These are phyloP conservation scores for Mrakia frigida DNA, from an alignment of 768 basidiomycete species.

Conservation along the genomic window DNA sequence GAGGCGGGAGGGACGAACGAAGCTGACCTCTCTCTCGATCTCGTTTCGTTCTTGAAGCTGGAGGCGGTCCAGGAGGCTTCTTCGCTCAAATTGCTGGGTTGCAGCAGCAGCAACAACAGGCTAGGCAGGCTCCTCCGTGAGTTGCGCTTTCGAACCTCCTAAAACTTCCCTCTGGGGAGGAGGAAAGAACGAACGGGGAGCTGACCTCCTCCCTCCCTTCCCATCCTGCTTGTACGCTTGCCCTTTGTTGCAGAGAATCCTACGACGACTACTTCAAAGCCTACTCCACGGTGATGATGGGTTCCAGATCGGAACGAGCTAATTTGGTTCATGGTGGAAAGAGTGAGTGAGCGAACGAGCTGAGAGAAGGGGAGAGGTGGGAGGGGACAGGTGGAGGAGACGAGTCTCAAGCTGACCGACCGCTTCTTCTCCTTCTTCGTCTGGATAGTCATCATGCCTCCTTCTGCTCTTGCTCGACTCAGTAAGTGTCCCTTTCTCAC, in stretches of 20 bases:
- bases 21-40: constrained; percentile 7
- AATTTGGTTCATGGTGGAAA: constrained; percentile 97
- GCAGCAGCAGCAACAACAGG: neutral
- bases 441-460: constrained; percentile 86
- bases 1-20: neutral
- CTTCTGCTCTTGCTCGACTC: constrained; percentile 82
- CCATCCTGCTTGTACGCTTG: too few species aligned
- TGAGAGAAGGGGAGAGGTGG: neutral
- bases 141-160: too few species aligned
- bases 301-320: constrained; percentile 63
- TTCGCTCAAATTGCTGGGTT: constrained; percentile 33
- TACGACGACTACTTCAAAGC: constrained; percentile 93
- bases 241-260: constrained; percentile 44
- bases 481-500: constrained; percentile 45
- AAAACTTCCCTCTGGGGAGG: neutral
- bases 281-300: constrained; percentile 88
- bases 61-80: constrained; percentile 32
- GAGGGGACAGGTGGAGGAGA: constrained; percentile 1
- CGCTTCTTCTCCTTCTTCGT: neutral
- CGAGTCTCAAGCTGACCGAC: neutral
- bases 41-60: neutral
- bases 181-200: neutral
- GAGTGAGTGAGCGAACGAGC: constrained; percentile 57
- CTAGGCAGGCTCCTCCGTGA: constrained; percentile 27
- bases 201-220: neutral